A percentile compares a stretch with the other conserved stretches of the same genome.
Conservation (phyloP, 345 rosid species). For the Eucalyptus regnans region DNA sequence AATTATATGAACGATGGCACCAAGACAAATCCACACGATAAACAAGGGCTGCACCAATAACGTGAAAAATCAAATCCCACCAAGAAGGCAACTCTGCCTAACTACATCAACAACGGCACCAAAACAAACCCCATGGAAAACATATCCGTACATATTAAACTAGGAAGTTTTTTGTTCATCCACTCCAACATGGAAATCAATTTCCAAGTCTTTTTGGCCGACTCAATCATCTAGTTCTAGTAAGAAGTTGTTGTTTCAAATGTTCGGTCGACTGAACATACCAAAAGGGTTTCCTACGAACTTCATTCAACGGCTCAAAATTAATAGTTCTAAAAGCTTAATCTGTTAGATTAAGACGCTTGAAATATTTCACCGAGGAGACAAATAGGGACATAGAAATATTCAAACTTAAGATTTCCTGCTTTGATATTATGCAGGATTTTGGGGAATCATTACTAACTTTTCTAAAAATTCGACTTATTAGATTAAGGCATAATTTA, state of each 20-base stretch:
- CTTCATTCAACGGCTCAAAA: neutral
- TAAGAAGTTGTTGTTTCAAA: neutral
- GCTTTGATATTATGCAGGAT: rapidly evolving
- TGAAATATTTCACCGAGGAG: too few relatives aligned
- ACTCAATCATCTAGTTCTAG: neutral
- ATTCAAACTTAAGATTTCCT: too few relatives aligned
- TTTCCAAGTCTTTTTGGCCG: neutral
- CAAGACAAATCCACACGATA: neutral
- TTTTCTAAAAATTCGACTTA: too few relatives aligned
- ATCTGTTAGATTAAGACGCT: too few relatives aligned
- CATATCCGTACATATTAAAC: neutral
- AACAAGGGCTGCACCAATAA: neutral
- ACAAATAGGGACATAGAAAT: too few relatives aligned
- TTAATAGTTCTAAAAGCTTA: too few relatives aligned
- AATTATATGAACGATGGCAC: neutral
- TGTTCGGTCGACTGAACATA: neutral
- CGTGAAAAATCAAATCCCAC: neutral
- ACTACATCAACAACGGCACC: neutral
- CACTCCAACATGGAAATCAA: neutral
- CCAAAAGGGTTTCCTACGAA: neutral
- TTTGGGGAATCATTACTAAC: rapidly evolving
- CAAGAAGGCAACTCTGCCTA: neutral
- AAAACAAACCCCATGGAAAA: neutral
- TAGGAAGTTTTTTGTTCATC: neutral
- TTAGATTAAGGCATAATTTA: too few relatives aligned